These are phyloP conservation scores for Carallia pectinifolia DNA, from an alignment of 345 rosid genomes.

Conservation along the genomic window DNA sequence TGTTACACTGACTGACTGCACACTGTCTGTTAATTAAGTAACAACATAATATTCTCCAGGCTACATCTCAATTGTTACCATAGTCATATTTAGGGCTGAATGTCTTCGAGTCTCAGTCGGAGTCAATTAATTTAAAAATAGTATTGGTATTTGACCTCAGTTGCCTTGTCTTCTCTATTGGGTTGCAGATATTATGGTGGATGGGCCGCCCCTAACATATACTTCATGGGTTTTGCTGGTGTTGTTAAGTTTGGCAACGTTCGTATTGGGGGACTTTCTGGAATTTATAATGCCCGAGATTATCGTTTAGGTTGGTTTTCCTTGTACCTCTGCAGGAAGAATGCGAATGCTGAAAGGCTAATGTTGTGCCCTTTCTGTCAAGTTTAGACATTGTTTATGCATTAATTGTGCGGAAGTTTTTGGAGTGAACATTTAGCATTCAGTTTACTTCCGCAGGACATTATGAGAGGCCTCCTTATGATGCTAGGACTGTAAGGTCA, in stretches of 20 bases:
- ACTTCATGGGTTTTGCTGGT: conserved; percentile 79
- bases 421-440: not conserved
- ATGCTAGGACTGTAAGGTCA: conserved; percentile 60
- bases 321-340: not conserved
- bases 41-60: too few species aligned
- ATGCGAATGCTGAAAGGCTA: not conserved
- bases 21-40: too few species aligned
- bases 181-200: conserved; percentile 82
- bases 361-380: too few species aligned
- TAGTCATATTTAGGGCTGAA: too few species aligned
- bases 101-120: too few species aligned
- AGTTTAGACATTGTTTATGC: too few species aligned
- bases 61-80: too few species aligned
- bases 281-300: conserved; percentile 64
- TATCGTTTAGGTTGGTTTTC: conserved; percentile 57
- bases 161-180: not conserved
- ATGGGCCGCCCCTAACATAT: conserved; percentile 86
- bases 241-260: conserved; percentile 79
- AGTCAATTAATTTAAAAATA: too few species aligned
- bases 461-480: conserved; percentile 80
- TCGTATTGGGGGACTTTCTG: conserved; percentile 90
- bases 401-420: not conserved
- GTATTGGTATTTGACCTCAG: too few species aligned
- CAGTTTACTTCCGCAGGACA: conserved; percentile 55
- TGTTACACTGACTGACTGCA: too few species aligned